Percentiles rank a stretch among this genome's conserved stretches.
phyloP scores from a whole-genome alignment of 148 eudicot species.

The Drosera capensis region DNA sequence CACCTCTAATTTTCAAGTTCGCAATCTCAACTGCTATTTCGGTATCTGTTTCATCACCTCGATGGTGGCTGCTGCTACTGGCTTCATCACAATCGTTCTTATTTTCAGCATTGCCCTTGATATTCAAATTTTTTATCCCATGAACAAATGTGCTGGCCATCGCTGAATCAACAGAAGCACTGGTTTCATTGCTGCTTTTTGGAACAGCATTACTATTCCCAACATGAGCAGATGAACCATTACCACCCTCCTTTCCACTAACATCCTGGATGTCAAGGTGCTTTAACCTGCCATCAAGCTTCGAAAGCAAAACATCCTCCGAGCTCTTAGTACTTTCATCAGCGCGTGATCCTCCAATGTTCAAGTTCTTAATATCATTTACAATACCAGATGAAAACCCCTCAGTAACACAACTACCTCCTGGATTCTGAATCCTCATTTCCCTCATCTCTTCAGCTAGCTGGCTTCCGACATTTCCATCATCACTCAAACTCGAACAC shows the following conservation, averaged over 20 bases:
- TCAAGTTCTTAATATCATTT: slow-evolving; percentile 35
- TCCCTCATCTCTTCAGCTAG: slow-evolving; percentile 35
- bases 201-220: slow-evolving; percentile 13
- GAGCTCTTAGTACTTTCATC: slow-evolving; percentile 2
- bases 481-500: slow-evolving; percentile 12
- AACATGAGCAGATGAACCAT: slow-evolving; percentile 7
- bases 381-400: slow-evolving; percentile 16
- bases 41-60: slow-evolving; percentile 13
- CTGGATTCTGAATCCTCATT: slow-evolving; percentile 20
- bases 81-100: slow-evolving; percentile 15
- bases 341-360: slow-evolving; percentile 20
- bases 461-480: slow-evolving; percentile 12
- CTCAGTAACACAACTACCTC: slow-evolving; percentile 8
- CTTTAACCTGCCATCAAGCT: slow-evolving; percentile 44
- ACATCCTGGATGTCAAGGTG: slow-evolving; percentile 38
- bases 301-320: slow-evolving; percentile 12
- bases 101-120: slow-evolving; percentile 15
- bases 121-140: slow-evolving; percentile 31
- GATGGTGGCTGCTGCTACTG: slow-evolving; percentile 7
- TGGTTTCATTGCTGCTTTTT: slow-evolving; percentile 14
- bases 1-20: slow-evolving; percentile 28
- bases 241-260: slow-evolving; percentile 9
- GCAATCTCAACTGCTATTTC: slow-evolving; percentile 29
- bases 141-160: slow-evolving; percentile 20
- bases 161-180: slow-evolving; percentile 19